phyloP scores from a whole-genome alignment of 306 rosid species.

The Glycine latifolia region DNA sequence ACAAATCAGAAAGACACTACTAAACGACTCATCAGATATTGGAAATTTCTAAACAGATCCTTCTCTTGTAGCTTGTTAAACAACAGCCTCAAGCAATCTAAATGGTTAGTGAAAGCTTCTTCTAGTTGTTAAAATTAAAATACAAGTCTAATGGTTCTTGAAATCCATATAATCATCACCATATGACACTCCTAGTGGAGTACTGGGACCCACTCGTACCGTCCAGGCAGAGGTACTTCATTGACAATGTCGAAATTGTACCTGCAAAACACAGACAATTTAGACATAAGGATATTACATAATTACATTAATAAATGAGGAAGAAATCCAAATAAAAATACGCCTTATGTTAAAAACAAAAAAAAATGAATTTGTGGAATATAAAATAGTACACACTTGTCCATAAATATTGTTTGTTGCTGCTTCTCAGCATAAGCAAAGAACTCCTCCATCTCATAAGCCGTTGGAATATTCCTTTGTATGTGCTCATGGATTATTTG shows the following conservation, averaged over 20 bases:
- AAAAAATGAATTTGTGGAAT: neutral
- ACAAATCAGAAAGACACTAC: constrained; percentile 46
- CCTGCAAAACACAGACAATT: constrained; percentile 57
- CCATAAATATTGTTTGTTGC: constrained; percentile 75
- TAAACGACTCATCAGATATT: constrained; percentile 41
- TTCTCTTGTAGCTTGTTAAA: constrained; percentile 36
- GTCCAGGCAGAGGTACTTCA: constrained; percentile 80
- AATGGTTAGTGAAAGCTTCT: constrained; percentile 51
- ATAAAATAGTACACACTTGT: constrained; percentile 58
- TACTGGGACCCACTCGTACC: constrained; percentile 87
- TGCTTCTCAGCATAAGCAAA: constrained; percentile 77
- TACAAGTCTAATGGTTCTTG: constrained; percentile 46
- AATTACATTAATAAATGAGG: neutral
- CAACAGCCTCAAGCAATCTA: constrained; percentile 41
- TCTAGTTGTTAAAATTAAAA: constrained; percentile 49
- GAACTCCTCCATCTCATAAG: constrained; percentile 86
- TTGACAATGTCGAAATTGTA: constrained; percentile 81
- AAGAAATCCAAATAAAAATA: neutral
- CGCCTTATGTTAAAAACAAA: neutral
- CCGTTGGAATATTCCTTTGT: constrained; percentile 69
- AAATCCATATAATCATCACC: constrained; percentile 17
- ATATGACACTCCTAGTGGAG: constrained; percentile 49
- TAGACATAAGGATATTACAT: neutral
- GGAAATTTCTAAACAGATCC: constrained; percentile 43
- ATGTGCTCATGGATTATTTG: constrained; percentile 47